Evolutionary conservation across 176 grass and related monocot species (phyloP).

Genomic region (Lolium perenne): DNA sequence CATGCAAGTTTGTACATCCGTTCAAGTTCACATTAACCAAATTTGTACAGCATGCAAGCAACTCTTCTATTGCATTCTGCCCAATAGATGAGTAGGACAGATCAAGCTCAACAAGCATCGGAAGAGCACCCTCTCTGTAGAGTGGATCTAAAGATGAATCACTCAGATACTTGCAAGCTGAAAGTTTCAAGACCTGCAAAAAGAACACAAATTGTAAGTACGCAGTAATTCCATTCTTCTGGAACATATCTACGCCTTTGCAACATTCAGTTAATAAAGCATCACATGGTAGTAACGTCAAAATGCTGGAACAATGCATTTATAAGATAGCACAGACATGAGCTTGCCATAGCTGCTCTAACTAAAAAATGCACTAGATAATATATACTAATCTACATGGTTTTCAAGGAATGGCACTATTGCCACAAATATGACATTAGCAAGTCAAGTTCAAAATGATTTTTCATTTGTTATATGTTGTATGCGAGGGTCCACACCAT

Average conservation of each 20-base stretch:
- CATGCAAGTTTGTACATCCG: constrained; percentile 81
- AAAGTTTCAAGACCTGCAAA: constrained; percentile 81
- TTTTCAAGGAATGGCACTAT: no score
- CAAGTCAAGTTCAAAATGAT: constrained; percentile 4
- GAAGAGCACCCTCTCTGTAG: constrained; percentile 76
- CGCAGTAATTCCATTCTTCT: constrained; percentile 2
- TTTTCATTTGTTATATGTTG: neutral
- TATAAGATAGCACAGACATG: neutral
- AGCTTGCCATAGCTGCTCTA: neutral
- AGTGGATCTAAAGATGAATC: constrained; percentile 86
- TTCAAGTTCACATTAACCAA: constrained; percentile 93
- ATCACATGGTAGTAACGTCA: neutral
- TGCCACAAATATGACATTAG: neutral
- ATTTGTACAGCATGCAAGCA: constrained; percentile 83
- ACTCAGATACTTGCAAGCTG: constrained; percentile 91
- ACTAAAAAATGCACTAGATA: constrained; percentile 21
- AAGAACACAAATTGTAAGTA: constrained; percentile 27
- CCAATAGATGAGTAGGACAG: constrained; percentile 96
- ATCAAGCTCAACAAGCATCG: constrained; percentile 86
- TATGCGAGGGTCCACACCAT: neutral
- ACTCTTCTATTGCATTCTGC: constrained; percentile 70
- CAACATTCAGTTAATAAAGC: neutral
- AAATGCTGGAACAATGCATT: neutral
- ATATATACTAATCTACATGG: neutral
- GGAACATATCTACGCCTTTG: neutral